Evolutionary conservation across 768 basidiomycete species (phyloP).

Genomic region (Amanita inopinata): DNA sequence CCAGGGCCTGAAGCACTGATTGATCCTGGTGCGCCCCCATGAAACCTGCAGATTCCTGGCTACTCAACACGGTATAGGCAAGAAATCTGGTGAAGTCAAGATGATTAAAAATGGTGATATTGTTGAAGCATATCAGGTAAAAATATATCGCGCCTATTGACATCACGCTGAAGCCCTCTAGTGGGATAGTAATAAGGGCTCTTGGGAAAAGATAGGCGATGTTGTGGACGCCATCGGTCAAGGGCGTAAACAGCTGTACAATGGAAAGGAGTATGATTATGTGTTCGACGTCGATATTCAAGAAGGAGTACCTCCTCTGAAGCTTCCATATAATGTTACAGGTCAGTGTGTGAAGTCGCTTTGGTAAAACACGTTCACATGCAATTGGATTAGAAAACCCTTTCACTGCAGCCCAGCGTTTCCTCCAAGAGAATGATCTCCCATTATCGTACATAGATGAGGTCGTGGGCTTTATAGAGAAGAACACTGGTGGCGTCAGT

Average conservation of each 20-base stretch:
- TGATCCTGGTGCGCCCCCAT: conserved; percentile 47
- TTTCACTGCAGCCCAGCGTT: conserved; percentile 80
- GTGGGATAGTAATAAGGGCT: conserved; percentile 66
- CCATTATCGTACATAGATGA: conserved; percentile 79
- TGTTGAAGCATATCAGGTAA: conserved; percentile 88
- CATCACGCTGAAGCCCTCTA: conserved; percentile 21
- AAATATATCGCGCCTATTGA: conserved; percentile 11
- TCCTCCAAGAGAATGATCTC: conserved; percentile 76
- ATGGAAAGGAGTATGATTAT: conserved; percentile 96
- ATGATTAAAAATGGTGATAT: conserved; percentile 75
- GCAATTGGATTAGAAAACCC: conserved; percentile 66
- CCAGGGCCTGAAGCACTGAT: conserved; percentile 77
- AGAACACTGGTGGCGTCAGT: conserved; percentile 73
- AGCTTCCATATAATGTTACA: conserved; percentile 85
- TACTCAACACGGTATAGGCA: conserved; percentile 39
- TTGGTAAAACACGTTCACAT: conserved; percentile 2
- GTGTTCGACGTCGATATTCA: conserved; percentile 98
- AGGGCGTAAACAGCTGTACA: conserved; percentile 81
- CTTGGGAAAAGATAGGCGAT: conserved; percentile 93
- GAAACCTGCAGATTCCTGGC: background rate
- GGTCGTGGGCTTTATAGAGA: conserved; percentile 89
- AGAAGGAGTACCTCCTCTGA: conserved; percentile 86
- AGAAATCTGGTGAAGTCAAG: conserved; percentile 86
- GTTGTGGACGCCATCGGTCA: conserved; percentile 93
- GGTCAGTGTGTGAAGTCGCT: conserved; percentile 34